Conservation (phyloP, 2,329 filamentous ascomycete species). For the Fulvia fulva region DNA sequence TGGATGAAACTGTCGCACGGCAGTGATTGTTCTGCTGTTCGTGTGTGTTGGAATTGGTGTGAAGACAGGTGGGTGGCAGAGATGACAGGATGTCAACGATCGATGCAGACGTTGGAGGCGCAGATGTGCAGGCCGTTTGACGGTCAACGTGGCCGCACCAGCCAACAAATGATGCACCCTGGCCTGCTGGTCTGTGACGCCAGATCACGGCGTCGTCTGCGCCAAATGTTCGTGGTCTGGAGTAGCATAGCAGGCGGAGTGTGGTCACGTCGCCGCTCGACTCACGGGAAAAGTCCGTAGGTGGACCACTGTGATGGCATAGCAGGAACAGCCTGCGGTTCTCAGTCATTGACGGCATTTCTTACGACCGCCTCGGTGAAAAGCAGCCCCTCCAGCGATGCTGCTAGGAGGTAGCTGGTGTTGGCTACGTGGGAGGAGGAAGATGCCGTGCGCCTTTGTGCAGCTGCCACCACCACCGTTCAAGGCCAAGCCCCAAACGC, state of each 20-base stretch:
- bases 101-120: neutral
- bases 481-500: conserved; percentile 3
- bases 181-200: too few relatives aligned
- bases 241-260: neutral
- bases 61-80: conserved; percentile 4
- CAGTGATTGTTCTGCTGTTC: neutral
- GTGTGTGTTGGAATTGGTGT: neutral
- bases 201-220: neutral
- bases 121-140: conserved; percentile 2
- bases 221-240: conserved; percentile 4
- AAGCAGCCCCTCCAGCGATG: neutral
- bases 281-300: neutral
- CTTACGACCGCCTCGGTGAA: neutral
- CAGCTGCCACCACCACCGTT: neutral
- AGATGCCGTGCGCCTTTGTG: conserved; percentile 2
- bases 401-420: neutral
- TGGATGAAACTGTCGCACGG: conserved; percentile 10
- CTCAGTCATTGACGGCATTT: neutral
- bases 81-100: conserved; percentile 17
- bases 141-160: conserved; percentile 11
- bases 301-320: neutral
- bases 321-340: neutral
- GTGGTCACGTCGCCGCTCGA: neutral
- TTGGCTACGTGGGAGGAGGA: neutral
- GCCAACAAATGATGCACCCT: neutral